Evolutionary conservation across 75 land plant species (phyloP).

Genomic region (Cryptomeria japonica): DNA sequence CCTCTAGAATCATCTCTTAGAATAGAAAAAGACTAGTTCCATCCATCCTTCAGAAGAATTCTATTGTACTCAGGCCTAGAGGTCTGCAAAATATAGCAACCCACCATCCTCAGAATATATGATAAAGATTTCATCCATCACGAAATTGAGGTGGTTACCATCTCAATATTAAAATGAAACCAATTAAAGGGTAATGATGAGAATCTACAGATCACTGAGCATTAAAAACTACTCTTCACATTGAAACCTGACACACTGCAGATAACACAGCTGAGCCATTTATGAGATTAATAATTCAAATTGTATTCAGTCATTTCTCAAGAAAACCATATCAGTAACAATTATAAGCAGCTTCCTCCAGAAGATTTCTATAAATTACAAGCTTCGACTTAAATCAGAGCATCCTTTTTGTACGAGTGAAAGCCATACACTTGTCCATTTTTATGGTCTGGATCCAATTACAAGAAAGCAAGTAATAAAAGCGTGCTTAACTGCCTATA

Average conservation of each 20-base stretch:
- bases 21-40: background rate
- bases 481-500: background rate
- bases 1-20: background rate
- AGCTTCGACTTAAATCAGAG: background rate
- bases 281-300: background rate
- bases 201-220: background rate
- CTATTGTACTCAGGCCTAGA: conserved; percentile 15
- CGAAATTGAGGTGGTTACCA: background rate
- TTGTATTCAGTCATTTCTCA: background rate
- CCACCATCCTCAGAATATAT: background rate
- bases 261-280: background rate
- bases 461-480: background rate
- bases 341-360: background rate
- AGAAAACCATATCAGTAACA: background rate
- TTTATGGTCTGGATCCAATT: background rate
- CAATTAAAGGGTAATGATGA: background rate
- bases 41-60: conserved; percentile 5
- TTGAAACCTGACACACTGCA: background rate
- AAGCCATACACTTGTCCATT: background rate
- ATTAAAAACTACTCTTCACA: background rate
- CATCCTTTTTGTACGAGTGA: background rate
- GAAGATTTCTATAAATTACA: background rate
- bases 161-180: background rate
- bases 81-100: conserved; percentile 11
- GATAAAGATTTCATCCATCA: background rate